Evolutionary conservation across 345 rosid species (phyloP), one percentile per base, ranked within the genome.

Genomic region (Dipteronia sinensis): DNA sequence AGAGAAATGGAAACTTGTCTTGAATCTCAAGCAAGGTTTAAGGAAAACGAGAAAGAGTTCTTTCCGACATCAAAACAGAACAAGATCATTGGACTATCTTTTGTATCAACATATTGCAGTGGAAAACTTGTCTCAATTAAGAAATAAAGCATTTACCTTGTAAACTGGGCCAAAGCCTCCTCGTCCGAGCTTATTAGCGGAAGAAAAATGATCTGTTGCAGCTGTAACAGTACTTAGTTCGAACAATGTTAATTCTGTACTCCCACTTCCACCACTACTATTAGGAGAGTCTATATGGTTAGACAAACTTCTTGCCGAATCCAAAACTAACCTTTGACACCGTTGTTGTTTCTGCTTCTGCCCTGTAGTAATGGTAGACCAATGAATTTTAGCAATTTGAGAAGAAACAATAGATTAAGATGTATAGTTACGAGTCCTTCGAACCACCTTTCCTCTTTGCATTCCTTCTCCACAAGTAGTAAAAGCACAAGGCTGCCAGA

Each of bases 171-270:
- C 27, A 4, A 55, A 34, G 15, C 47, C 65, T 47, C 80, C 80
- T 66, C 38, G 49, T 76, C 77, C 69, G 6, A 80, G 64, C 64
- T 75, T 71, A 10, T 65, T 80, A 27, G 73, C 6, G 0, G 74
- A 49, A 12, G 77, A 76, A 67, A 76, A 80, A 55, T 80, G 65
- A 27, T 56, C 47, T 27, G 74, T 71, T 44, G 79, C 62, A 27
- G 23, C 23, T 16, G 1, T 4, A 0, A 56, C 7, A 56, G 10
- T 17, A n/a, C 62, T 56, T 19, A 56, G 23, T 16, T 56, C 2
- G 3, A 56, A 56, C 23, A 56, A 56, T 17, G 22, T 17, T 10
- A 56, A 19, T 56, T n/a, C 10, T 56, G 7, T 56, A 56, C 7
- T 0, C 7, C 5, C 62, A n/a, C 10, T 56, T 7, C 19, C 1